Conservation (phyloP, 208 protist species). For the Trypanosoma congolense region DNA sequence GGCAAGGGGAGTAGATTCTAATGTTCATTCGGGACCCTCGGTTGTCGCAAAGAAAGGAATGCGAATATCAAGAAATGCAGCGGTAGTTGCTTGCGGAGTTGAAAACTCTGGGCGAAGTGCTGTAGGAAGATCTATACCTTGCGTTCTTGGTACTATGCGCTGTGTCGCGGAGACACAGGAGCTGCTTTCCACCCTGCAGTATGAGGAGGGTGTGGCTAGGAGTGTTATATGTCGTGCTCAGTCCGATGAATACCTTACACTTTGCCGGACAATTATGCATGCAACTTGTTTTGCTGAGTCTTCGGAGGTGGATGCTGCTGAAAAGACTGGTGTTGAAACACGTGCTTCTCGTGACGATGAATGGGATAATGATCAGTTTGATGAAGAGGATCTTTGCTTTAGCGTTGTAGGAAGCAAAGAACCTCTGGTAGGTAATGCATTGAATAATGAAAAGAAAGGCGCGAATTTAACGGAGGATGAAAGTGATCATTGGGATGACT, state of each 20-base stretch:
- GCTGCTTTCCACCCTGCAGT: constrained; percentile 1
- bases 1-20: too few species aligned
- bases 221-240: constrained; percentile 10
- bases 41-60: too few species aligned
- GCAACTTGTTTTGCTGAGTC: constrained; percentile 15
- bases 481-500: constrained; percentile 60
- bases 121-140: too few species aligned
- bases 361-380: constrained; percentile 21
- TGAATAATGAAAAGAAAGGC: background rate
- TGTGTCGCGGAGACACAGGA: too few species aligned
- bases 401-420: background rate
- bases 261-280: constrained; percentile 16
- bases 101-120: too few species aligned
- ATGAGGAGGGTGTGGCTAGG: constrained; percentile 15
- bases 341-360: constrained; percentile 22
- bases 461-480: constrained; percentile 26
- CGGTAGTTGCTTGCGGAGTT: too few species aligned
- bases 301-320: background rate
- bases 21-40: too few species aligned
- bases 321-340: constrained; percentile 13
- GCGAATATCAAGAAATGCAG: too few species aligned
- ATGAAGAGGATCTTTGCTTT: constrained; percentile 24
- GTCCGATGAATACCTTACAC: constrained; percentile 23
- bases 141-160: too few species aligned
- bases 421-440: constrained; percentile 1